Conservation (phyloP, 345 rosid species). For the Arabidopsis arenosa region DNA sequence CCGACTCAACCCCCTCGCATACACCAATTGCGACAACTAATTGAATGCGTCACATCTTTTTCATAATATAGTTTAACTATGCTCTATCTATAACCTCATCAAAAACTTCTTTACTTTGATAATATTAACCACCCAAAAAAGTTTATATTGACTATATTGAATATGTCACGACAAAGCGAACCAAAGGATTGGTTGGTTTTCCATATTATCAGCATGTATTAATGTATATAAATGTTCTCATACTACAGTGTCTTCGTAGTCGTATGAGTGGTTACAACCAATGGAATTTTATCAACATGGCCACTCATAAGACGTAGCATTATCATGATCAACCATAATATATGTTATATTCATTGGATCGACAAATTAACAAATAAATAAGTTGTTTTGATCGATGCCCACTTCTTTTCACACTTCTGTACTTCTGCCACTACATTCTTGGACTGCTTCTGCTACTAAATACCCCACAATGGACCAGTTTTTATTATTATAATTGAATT, state of each 20-base stretch:
- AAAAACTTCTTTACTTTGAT: neutral
- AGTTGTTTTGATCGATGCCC: conserved; percentile 29
- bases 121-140: neutral
- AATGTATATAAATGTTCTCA: neutral
- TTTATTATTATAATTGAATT: neutral
- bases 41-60: neutral
- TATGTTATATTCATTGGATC: conserved; percentile 46
- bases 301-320: conserved; percentile 34
- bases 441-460: conserved; percentile 42
- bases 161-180: neutral
- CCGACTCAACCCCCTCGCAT: neutral
- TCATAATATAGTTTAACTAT: neutral
- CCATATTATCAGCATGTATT: neutral
- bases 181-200: neutral
- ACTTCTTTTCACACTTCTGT: conserved; percentile 46
- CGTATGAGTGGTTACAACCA: conserved; percentile 20
- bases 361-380: conserved; percentile 33
- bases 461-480: conserved; percentile 42
- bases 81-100: neutral
- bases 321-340: conserved; percentile 23
- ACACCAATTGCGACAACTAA: neutral
- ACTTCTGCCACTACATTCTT: conserved; percentile 46
- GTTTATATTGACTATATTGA: neutral
- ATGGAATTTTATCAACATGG: conserved; percentile 32
- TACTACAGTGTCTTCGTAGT: conserved; percentile 5